These are phyloP conservation scores for Alternaria rosae DNA, from an alignment of 2,329 filamentous ascomycete species.

Conservation along the genomic window DNA sequence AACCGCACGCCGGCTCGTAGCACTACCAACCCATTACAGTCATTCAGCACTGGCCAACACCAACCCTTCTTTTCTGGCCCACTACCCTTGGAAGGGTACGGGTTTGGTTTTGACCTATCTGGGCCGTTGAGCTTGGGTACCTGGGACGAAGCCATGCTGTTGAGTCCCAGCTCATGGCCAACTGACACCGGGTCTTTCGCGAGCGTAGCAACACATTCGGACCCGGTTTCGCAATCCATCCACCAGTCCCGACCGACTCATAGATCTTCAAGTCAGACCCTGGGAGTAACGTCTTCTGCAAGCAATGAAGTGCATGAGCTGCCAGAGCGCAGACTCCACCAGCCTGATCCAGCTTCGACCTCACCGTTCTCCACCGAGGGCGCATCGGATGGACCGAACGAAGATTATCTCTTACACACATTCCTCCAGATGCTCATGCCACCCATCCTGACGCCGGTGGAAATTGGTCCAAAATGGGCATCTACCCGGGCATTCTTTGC, in stretches of 20 bases:
- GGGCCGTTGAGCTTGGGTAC: constrained; percentile 36
- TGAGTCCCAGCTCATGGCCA: constrained; percentile 44
- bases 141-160: constrained; percentile 43
- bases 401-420: constrained; percentile 56
- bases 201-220: constrained; percentile 16
- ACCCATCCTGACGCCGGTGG: constrained; percentile 62
- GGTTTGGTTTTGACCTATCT: constrained; percentile 36
- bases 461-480: constrained; percentile 60
- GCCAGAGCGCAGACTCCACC: constrained; percentile 21
- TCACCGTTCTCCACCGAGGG: constrained; percentile 42
- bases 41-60: constrained; percentile 20
- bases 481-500: constrained; percentile 59
- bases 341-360: constrained; percentile 31
- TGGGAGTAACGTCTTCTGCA: constrained; percentile 11
- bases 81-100: constrained; percentile 28
- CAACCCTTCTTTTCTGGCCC: constrained; percentile 20
- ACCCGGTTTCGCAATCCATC: constrained; percentile 29
- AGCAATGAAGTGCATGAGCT: constrained; percentile 22
- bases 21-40: constrained; percentile 26
- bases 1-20: constrained; percentile 36
- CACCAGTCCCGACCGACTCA: constrained; percentile 28
- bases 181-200: constrained; percentile 23
- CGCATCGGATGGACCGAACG: constrained; percentile 34
- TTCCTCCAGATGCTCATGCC: constrained; percentile 60
- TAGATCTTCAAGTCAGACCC: constrained; percentile 19